phyloP scores from a whole-genome alignment of 768 basidiomycete species.

The Russula lepida region DNA sequence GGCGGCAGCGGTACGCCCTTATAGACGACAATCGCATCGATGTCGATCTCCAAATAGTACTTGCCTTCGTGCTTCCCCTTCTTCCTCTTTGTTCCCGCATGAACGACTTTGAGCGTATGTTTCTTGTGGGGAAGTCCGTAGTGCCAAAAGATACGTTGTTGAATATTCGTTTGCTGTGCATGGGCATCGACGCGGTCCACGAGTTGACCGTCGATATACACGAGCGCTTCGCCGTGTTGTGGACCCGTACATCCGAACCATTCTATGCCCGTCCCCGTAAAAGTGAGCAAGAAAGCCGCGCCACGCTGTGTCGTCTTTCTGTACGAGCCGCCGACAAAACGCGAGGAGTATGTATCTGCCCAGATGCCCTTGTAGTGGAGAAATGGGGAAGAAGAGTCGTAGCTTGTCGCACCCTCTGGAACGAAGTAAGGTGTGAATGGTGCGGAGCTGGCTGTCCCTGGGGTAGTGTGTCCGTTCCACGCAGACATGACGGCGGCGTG shows the following conservation, averaged over 20 bases:
- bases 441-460: conserved; percentile 38
- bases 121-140: conserved; percentile 42
- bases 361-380: conserved; percentile 55
- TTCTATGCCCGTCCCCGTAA: conserved; percentile 69
- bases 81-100: conserved; percentile 38
- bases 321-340: conserved; percentile 43
- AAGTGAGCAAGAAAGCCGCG: conserved; percentile 48
- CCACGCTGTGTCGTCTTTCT: conserved; percentile 41
- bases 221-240: conserved; percentile 45
- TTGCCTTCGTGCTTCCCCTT: conserved; percentile 26
- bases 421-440: conserved; percentile 65
- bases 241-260: conserved; percentile 60
- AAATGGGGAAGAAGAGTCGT: conserved; percentile 62
- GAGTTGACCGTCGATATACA: conserved; percentile 50
- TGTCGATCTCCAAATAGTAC: conserved; percentile 31
- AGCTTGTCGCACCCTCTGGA: conserved; percentile 61
- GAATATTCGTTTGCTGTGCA: conserved; percentile 31
- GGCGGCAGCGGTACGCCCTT: conserved; percentile 25
- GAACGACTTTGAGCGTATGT: conserved; percentile 59
- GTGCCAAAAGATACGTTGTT: conserved; percentile 59
- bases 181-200: conserved; percentile 41
- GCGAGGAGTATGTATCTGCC: conserved; percentile 43
- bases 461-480: conserved; percentile 60
- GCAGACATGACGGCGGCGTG: conserved; percentile 34
- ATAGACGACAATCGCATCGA: conserved; percentile 65